Percentiles rank a stretch among this genome's conserved stretches.
Conservation (phyloP, 495 filamentous ascomycete genomes). For the Penicillium canescens region DNA sequence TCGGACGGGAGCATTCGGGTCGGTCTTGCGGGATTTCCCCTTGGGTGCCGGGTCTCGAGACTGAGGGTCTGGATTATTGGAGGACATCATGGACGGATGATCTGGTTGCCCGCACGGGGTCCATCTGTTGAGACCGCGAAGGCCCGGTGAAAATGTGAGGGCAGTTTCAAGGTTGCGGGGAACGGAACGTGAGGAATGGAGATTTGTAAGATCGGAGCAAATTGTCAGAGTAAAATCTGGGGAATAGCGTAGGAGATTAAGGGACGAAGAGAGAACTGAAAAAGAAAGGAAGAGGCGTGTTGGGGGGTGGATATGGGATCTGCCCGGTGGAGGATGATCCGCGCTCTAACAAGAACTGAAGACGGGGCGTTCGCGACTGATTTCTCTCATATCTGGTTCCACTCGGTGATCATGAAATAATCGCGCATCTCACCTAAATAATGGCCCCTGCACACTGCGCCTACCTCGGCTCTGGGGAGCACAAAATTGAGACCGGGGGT, state of each 20-base stretch:
- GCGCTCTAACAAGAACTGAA: constrained; percentile 14
- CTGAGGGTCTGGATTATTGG: constrained; percentile 12
- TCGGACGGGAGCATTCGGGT: constrained; percentile 38
- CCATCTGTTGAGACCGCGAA: constrained; percentile 6
- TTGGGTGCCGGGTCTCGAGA: constrained; percentile 25
- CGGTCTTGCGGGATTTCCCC: constrained; percentile 30
- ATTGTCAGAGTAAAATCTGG: not conserved
- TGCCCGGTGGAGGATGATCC: constrained; percentile 28
- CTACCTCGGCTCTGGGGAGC: not conserved
- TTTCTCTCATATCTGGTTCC: constrained; percentile 1
- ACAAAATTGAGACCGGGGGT: not conserved
- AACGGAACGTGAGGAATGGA: not conserved
- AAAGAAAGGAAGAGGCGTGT: not conserved
- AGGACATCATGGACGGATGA: constrained; percentile 16
- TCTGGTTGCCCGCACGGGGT: constrained; percentile 12
- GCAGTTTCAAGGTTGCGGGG: too few species aligned
- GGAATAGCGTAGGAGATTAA: not conserved
- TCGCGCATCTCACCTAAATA: too few species aligned
- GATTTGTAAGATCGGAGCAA: not conserved
- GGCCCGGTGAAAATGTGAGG: not conserved
- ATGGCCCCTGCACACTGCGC: too few species aligned
- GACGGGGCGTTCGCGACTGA: not conserved
- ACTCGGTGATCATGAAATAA: constrained; percentile 7
- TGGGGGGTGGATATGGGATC: constrained; percentile 21
- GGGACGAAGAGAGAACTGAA: constrained; percentile 6